These are phyloP conservation scores for maize (Zea mays) DNA, from an alignment of 176 grass and related monocot species.

Conservation along the genomic window Zm-B73-REFERENCE-NAM-5.0 NC_050102.1:155290001-155290500, in stretches of 20 bases:
- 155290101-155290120: too few species aligned
- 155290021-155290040: conserved; percentile 47
- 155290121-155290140: neutral
- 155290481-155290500: neutral
- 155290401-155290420: neutral
- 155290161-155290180: neutral
- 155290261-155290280: neutral
- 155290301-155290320: conserved; percentile 7
- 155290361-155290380: conserved; percentile 30
- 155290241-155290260: neutral
- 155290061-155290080: neutral
- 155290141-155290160: conserved; percentile 10
- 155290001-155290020: conserved; percentile 66
- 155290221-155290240: neutral
- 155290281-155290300: neutral
- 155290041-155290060: conserved; percentile 7
- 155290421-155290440: neutral
- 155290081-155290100: neutral
- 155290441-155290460: neutral
- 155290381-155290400: conserved; percentile 30
- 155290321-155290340: conserved; percentile 1
- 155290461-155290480: neutral
- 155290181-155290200: neutral
- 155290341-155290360: conserved; percentile 7
- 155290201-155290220: neutral